Base-by-base conservation (phyloP, 306 rosid species). In the Phaseolus lunatus region DNA sequence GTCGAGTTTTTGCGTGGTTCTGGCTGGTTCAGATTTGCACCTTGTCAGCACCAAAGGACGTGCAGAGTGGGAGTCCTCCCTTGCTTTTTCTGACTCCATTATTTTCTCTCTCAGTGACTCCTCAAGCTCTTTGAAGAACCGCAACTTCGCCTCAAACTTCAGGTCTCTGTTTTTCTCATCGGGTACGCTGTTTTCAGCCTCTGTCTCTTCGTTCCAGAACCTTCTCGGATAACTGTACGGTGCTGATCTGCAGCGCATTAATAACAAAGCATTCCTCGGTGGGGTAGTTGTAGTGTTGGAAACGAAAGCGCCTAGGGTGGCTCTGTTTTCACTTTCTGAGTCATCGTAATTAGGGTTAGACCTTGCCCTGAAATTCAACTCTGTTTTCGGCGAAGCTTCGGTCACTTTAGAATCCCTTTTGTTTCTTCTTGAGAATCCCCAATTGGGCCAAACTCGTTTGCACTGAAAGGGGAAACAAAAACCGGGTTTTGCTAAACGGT, bases 21-120 rank as follows among this genome's bases (percentile, higher is more conserved):
- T 87, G 1, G 87, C 85, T 13, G 94, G 96, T 68, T 90, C 96
- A 20, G 98, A 92, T 84, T 92, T 92, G 84, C 98, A 89, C 87
- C 97, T 84, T 2, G 90, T 94, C 14, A 92, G 91, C 14, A 85
- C 85, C 35, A 85, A 45, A 23, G 90, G 91, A 26, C 72, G 74
- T 2, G 45, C 82, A 14, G 63, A 63, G 52, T 79, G 82, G 19
- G 69, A 67, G 59, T 81, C 84, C 27, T 58, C 84, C 5, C 52
- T 53, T 14, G 43, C 11, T 16, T 49, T 69, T 39, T 84, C 83
- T 16, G 89, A 77, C 67, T 84, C 80, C 5, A 49, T 54, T 20
- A 78, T 73, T 81, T 77, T 83, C 26, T 86, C 86, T 22, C 71
- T 73, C 12, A 73, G 19, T 3, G 90, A 81, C 58, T 35, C 86